phyloP scores from a whole-genome alignment of 768 basidiomycete species.

The Trametes cingulata region DNA sequence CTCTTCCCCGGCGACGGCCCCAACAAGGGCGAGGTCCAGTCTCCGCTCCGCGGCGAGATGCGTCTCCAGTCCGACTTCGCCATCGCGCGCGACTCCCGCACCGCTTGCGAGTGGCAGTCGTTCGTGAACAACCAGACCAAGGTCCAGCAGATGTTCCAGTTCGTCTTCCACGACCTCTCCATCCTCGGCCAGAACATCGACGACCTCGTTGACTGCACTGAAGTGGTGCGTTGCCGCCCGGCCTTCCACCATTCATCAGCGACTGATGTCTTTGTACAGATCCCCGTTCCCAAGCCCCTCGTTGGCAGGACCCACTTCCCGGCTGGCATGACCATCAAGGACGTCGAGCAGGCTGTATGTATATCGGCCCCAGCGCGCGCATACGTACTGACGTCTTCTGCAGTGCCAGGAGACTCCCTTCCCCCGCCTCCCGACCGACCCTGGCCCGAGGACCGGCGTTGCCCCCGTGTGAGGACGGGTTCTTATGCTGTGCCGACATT shows the following conservation, averaged over 20 bases:
- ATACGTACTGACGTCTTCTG: neutral
- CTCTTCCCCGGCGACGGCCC: constrained; percentile 26
- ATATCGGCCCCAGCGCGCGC: neutral
- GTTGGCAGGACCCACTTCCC: constrained; percentile 20
- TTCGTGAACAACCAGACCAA: constrained; percentile 26
- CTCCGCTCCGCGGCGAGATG: constrained; percentile 24
- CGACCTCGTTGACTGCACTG: constrained; percentile 12
- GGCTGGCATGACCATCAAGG: constrained; percentile 21
- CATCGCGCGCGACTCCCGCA: constrained; percentile 27
- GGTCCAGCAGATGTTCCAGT: constrained; percentile 22
- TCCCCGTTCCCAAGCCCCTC: constrained; percentile 9
- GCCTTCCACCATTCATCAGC: neutral
- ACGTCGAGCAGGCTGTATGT: constrained; percentile 28
- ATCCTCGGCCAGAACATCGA: constrained; percentile 28
- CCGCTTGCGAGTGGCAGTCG: constrained; percentile 29
- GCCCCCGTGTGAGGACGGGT: constrained; percentile 32
- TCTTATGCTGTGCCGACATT: neutral
- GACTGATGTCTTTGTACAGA: neutral
- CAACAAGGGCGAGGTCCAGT: constrained; percentile 23
- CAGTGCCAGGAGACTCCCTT: constrained; percentile 20
- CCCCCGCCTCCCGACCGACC: constrained; percentile 25
- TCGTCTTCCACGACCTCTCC: constrained; percentile 30
- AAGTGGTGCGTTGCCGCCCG: neutral
- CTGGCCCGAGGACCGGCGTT: constrained; percentile 34
- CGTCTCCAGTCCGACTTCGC: constrained; percentile 30